Evolutionary conservation across 2,329 filamentous ascomycete species (phyloP).

Genomic region (Colletotrichum brevisporum): DNA sequence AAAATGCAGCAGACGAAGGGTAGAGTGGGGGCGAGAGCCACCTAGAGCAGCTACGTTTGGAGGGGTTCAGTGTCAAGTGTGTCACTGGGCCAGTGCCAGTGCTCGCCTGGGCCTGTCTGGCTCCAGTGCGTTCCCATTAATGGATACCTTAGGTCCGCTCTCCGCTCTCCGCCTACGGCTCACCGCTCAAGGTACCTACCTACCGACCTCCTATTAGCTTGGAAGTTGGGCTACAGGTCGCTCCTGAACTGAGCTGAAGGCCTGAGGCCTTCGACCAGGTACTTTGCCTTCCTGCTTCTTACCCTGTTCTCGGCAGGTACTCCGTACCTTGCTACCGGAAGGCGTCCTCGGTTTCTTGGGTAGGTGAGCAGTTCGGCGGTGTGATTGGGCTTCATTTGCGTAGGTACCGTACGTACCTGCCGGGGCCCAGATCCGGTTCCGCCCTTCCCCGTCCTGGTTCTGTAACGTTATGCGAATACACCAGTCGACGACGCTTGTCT

Average conservation of each 20-base stretch:
- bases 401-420: not conserved
- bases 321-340: not conserved
- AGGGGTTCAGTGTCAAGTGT: conserved; percentile 39
- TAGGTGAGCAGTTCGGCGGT: conserved; percentile 30
- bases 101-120: conserved; percentile 33
- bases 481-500: not conserved
- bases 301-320: not conserved
- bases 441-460: conserved; percentile 36
- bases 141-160: conserved; percentile 33
- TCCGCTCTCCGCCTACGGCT: conserved; percentile 36
- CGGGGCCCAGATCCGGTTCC: conserved; percentile 34
- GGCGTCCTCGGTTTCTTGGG: not conserved
- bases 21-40: conserved; percentile 35
- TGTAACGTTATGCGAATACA: conserved; percentile 38
- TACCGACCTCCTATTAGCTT: not conserved
- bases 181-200: conserved; percentile 28
- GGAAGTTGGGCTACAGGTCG: too few relatives aligned
- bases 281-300: not conserved
- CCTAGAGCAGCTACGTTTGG: conserved; percentile 34
- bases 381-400: conserved; percentile 28
- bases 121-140: conserved; percentile 31
- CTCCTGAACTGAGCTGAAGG: not conserved
- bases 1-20: conserved; percentile 40
- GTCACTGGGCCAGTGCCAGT: conserved; percentile 38
- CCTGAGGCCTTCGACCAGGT: not conserved